Percentiles rank a stretch among this genome's conserved stretches.
phyloP scores from a whole-genome alignment of 495 filamentous ascomycete genomes.

The Neurospora discreta region DNA sequence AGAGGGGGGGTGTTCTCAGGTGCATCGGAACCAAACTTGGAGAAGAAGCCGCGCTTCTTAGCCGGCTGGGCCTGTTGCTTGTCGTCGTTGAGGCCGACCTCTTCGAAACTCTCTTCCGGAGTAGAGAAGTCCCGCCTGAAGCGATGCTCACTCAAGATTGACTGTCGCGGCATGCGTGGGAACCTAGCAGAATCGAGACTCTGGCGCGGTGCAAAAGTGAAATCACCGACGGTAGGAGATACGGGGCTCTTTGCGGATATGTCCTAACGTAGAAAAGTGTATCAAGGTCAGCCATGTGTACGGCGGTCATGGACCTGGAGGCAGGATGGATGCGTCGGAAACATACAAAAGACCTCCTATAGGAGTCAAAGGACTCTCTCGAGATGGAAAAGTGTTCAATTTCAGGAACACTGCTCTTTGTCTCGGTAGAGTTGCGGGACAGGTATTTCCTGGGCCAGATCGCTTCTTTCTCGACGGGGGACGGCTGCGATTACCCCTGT shows the following conservation, averaged over 20 bases:
- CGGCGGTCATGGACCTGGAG: background rate
- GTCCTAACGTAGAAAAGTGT: conserved; percentile 45
- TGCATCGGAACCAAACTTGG: conserved; percentile 61
- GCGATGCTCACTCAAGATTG: conserved; percentile 37
- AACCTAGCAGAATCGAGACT: conserved; percentile 65
- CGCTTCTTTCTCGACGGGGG: conserved; percentile 73
- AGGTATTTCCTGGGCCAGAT: conserved; percentile 73
- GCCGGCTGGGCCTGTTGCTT: conserved; percentile 30
- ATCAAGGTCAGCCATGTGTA: conserved; percentile 5
- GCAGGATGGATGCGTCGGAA: background rate
- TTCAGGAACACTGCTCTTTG: conserved; percentile 57
- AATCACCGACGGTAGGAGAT: conserved; percentile 34
- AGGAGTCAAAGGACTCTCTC: conserved; percentile 95
- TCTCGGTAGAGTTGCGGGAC: conserved; percentile 55
- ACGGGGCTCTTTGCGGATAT: conserved; percentile 84
- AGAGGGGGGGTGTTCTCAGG: conserved; percentile 15
- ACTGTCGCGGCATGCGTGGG: conserved; percentile 40
- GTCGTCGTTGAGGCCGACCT: conserved; percentile 74
- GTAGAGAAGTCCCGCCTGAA: conserved; percentile 45
- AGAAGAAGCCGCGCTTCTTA: conserved; percentile 77
- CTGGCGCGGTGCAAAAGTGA: conserved; percentile 46
- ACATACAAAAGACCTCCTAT: conserved; percentile 88
- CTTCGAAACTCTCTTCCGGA: conserved; percentile 74
- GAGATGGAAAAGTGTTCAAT: conserved; percentile 96
- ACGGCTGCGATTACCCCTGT: conserved; percentile 48